A percentile compares a stretch with the other conserved stretches of the same genome.
phyloP scores from a whole-genome alignment of 2,329 filamentous ascomycete genomes.

The Xylaria polymorpha region DNA sequence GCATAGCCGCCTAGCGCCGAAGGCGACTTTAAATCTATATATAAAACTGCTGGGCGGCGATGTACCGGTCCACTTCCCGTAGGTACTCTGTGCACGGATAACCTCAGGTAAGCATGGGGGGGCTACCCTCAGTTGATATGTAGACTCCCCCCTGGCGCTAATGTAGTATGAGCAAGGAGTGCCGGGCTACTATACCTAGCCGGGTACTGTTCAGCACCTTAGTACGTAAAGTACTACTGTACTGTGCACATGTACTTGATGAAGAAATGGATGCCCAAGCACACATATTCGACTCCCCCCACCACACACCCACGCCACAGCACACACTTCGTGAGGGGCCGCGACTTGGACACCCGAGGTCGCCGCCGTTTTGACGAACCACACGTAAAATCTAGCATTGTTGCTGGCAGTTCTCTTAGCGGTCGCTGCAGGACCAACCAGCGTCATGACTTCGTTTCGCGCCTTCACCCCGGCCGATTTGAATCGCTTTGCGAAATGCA shows the following conservation, averaged over 20 bases:
- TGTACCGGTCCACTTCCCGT: no score
- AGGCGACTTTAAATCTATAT: no score
- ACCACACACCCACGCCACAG: background rate
- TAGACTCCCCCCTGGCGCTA: no score
- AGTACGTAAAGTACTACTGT: background rate
- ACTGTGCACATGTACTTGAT: background rate
- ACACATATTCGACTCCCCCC: background rate
- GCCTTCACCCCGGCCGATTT: conserved; percentile 87
- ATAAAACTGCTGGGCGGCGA: no score
- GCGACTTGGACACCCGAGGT: background rate
- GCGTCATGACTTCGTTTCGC: conserved; percentile 81
- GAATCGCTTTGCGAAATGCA: conserved; percentile 91
- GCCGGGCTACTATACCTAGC: background rate
- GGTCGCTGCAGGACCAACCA: background rate
- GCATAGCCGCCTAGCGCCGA: no score
- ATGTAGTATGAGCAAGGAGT: no score
- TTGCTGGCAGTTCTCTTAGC: background rate
- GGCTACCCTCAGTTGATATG: no score
- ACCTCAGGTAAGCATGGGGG: no score
- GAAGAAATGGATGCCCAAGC: background rate
- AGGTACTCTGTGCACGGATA: no score
- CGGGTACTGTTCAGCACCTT: background rate
- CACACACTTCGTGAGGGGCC: conserved; percentile 4
- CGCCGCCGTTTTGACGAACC: background rate
- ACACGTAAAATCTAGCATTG: background rate